These are phyloP conservation scores for Globisporangium canariense DNA, from an alignment of 352 stramenopile species.

Conservation along the genomic window DNA sequence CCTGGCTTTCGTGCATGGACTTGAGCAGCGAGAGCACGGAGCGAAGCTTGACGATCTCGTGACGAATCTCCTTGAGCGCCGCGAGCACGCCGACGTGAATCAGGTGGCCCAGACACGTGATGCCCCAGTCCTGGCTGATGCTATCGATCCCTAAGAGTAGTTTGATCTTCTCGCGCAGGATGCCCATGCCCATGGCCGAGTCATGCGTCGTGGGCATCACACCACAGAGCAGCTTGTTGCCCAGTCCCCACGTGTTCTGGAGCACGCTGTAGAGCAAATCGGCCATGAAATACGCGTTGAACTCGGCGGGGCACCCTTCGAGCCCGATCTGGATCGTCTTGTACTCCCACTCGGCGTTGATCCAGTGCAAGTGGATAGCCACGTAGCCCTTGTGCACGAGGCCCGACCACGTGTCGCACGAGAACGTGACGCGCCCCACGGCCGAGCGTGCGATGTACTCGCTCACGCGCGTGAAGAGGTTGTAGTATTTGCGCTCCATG, in stretches of 20 bases:
- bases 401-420: slow-evolving; percentile 75
- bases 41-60: slow-evolving; percentile 73
- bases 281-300: slow-evolving; percentile 76
- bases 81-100: slow-evolving; percentile 64
- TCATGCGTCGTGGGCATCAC: slow-evolving; percentile 64
- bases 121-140: slow-evolving; percentile 69
- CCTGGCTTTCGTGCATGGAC: slow-evolving; percentile 64
- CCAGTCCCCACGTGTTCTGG: slow-evolving; percentile 74
- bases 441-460: slow-evolving; percentile 77
- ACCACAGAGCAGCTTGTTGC: slow-evolving; percentile 66
- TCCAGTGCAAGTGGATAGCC: slow-evolving; percentile 75
- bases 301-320: slow-evolving; percentile 62
- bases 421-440: slow-evolving; percentile 69
- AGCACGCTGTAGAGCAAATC: slow-evolving; percentile 79
- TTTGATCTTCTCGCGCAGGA: slow-evolving; percentile 80
- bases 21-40: slow-evolving; percentile 71
- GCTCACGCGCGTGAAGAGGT: slow-evolving; percentile 59
- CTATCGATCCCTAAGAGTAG: slow-evolving; percentile 71
- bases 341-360: slow-evolving; percentile 85
- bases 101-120: slow-evolving; percentile 70
- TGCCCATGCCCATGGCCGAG: slow-evolving; percentile 64
- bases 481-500: slow-evolving; percentile 74
- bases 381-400: slow-evolving; percentile 72
- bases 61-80: slow-evolving; percentile 68
- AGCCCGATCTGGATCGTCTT: slow-evolving; percentile 77